These are phyloP conservation scores for Choricystis sp. DNA, from an alignment of 139 green algal genomes.

Conservation along the genomic window DNA sequence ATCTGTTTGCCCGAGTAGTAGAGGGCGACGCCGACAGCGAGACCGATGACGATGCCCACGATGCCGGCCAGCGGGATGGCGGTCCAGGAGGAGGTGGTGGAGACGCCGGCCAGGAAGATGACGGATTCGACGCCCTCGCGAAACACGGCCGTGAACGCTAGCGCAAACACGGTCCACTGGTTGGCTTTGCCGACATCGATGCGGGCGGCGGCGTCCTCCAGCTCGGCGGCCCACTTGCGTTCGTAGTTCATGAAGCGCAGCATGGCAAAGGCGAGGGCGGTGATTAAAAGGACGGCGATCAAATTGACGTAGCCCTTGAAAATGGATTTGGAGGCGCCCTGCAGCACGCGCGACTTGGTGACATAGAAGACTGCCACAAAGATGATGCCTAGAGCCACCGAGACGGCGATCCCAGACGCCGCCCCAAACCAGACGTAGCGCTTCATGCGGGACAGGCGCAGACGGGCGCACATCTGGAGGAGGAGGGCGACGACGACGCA, in stretches of 20 bases:
- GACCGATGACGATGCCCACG: conserved; percentile 24
- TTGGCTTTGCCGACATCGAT: background rate
- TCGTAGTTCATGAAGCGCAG: conserved; percentile 37
- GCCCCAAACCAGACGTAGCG: conserved; percentile 28
- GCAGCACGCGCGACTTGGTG: conserved; percentile 17
- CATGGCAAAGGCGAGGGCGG: conserved; percentile 29
- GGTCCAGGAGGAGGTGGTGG: conserved; percentile 7
- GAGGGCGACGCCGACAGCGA: conserved; percentile 15
- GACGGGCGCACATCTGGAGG: conserved; percentile 26
- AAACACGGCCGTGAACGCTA: conserved; percentile 23
- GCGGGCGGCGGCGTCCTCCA: conserved; percentile 5
- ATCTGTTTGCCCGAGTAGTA: conserved; percentile 31
- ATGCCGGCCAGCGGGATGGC: conserved; percentile 24
- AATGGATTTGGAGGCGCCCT: conserved; percentile 12
- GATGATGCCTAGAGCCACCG: conserved; percentile 6
- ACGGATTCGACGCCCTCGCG: conserved; percentile 34
- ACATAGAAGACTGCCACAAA: conserved; percentile 33
- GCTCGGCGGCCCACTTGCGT: conserved; percentile 30
- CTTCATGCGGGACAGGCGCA: conserved; percentile 19
- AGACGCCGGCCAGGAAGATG: conserved; percentile 31
- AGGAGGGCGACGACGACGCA: conserved; percentile 27
- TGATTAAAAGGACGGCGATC: conserved; percentile 27
- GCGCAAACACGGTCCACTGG: conserved; percentile 21
- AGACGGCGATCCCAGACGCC: conserved; percentile 13
- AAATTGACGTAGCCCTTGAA: conserved; percentile 23